A percentile compares a stretch with the other conserved stretches of the same genome.
Conservation (phyloP, 2,329 filamentous ascomycete species). For the Penicillium sp. region DNA sequence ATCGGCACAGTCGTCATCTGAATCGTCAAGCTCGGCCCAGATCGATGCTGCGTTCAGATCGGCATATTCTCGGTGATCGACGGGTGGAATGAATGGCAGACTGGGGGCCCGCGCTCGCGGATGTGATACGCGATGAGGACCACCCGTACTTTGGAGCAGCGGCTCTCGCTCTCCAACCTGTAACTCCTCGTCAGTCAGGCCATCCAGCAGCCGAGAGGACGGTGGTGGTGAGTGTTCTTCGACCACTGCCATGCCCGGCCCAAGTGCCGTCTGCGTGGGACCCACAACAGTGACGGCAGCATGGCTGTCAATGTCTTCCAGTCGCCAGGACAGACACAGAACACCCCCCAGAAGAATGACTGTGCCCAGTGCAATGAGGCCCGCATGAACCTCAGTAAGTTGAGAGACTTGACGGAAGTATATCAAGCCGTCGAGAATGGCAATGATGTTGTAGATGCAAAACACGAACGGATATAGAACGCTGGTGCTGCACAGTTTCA, state of each 20-base stretch:
- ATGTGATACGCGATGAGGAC: constrained; percentile 28
- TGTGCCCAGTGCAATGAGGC: constrained; percentile 76
- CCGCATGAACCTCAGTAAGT: constrained; percentile 69
- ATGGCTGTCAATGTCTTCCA: constrained; percentile 61
- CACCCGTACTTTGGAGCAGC: constrained; percentile 30
- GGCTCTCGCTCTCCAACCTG: constrained; percentile 40
- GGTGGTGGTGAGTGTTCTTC: constrained; percentile 49
- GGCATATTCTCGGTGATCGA: constrained; percentile 48
- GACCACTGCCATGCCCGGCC: constrained; percentile 78
- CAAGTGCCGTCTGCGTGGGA: constrained; percentile 63
- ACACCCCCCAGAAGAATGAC: constrained; percentile 82
- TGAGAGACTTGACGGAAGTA: constrained; percentile 89
- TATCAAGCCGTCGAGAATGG: constrained; percentile 93
- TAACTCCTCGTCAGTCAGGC: constrained; percentile 41
- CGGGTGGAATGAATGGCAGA: constrained; percentile 29
- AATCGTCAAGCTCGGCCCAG: constrained; percentile 83
- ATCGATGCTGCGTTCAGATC: constrained; percentile 73
- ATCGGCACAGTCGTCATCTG: constrained; percentile 44
- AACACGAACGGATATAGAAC: constrained; percentile 96
- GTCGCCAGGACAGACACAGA: constrained; percentile 85
- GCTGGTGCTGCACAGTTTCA: constrained; percentile 93
- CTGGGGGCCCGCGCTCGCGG: constrained; percentile 38
- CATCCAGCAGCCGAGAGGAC: constrained; percentile 24
- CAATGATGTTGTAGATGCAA: constrained; percentile 98
- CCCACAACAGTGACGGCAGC: constrained; percentile 46